Percentiles rank a stretch among this genome's conserved stretches.
Conservation (phyloP, 148 eudicot genomes). For the Suaeda aralocaspica region DNA sequence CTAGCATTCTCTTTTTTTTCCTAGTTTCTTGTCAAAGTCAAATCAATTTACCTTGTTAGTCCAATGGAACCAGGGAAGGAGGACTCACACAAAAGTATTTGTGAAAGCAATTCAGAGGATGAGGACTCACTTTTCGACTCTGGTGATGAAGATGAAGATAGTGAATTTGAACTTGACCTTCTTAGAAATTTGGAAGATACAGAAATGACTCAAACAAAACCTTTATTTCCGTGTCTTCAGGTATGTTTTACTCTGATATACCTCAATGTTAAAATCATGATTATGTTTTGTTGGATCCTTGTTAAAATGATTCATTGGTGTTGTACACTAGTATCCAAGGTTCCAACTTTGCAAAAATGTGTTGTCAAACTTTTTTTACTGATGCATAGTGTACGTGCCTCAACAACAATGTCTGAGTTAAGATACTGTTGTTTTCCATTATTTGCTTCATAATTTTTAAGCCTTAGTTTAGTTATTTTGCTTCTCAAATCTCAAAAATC, state of each 20-base stretch:
- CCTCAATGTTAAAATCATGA: background rate
- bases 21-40: background rate
- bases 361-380: no score
- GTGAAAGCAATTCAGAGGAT: background rate
- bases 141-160: background rate
- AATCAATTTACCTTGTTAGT: background rate
- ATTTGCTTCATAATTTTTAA: no score
- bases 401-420: no score
- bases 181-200: background rate
- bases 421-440: background rate
- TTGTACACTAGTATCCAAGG: no score
- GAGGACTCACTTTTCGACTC: background rate
- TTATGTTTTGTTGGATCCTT: background rate
- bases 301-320: background rate
- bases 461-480: background rate
- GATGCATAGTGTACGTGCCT: no score
- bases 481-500: background rate
- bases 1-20: background rate
- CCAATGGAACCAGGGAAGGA: background rate
- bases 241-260: background rate
- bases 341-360: no score
- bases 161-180: background rate
- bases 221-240: background rate
- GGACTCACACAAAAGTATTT: background rate
- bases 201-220: no score